phyloP scores from a whole-genome alignment of 495 filamentous ascomycete genomes.

The Penicillium herquei region DNA sequence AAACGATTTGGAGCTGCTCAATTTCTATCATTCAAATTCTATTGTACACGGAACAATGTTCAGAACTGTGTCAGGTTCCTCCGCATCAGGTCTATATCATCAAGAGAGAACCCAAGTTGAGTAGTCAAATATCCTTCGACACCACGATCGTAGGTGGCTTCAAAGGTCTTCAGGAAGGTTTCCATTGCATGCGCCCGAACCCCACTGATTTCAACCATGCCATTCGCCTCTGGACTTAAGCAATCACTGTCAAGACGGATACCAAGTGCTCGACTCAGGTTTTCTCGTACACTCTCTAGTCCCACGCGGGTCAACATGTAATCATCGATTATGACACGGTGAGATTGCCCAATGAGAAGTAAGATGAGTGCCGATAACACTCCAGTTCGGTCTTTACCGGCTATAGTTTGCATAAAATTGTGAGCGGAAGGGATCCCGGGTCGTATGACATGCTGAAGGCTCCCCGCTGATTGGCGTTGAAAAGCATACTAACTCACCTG shows the following conservation, averaged over 20 bases:
- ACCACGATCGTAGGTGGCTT: constrained; percentile 24
- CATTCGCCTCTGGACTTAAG: constrained; percentile 23
- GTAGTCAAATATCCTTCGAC: constrained; percentile 21
- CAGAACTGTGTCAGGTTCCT: constrained; percentile 10
- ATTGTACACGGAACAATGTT: not conserved
- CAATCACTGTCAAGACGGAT: constrained; percentile 20
- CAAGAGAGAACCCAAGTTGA: constrained; percentile 19
- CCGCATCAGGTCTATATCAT: constrained; percentile 17
- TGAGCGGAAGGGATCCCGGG: not conserved
- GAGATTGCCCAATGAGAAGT: constrained; percentile 47
- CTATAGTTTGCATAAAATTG: constrained; percentile 20
- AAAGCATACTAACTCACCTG: constrained; percentile 39
- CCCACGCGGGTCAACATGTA: constrained; percentile 39
- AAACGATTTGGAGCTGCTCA: too few species aligned
- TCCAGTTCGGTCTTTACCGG: constrained; percentile 65
- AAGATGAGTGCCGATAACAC: constrained; percentile 57
- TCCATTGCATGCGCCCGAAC: constrained; percentile 27
- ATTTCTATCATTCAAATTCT: too few species aligned
- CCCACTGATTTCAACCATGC: constrained; percentile 27
- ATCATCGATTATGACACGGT: constrained; percentile 48
- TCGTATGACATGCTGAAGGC: too few species aligned
- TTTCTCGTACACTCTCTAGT: constrained; percentile 27
- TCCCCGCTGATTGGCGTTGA: too few species aligned
- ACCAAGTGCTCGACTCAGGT: constrained; percentile 20
- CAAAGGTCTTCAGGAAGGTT: constrained; percentile 28